These are phyloP conservation scores for Geranium brycei DNA, from an alignment of 345 rosid genomes.

Conservation along the genomic window DNA sequence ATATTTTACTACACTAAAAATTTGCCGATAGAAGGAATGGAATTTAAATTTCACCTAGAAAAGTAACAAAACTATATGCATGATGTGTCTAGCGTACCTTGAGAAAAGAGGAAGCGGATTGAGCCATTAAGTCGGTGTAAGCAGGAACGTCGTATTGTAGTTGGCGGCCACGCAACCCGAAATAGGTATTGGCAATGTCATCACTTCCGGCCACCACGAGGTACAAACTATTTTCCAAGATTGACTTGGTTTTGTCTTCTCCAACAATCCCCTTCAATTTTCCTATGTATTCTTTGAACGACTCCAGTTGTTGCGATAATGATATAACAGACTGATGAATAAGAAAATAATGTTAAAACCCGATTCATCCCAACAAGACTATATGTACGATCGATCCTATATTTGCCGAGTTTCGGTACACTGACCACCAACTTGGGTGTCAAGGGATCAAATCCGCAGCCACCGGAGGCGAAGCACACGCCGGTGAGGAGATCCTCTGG, in stretches of 20 bases:
- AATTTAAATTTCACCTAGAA: too few relatives aligned
- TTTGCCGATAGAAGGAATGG: too few relatives aligned
- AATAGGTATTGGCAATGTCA: constrained; percentile 40
- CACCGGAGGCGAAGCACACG: constrained; percentile 71
- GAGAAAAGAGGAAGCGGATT: constrained; percentile 19
- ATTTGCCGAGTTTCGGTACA: too few relatives aligned
- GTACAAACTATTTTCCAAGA: constrained; percentile 19
- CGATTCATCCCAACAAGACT: too few relatives aligned
- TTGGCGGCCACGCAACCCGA: constrained; percentile 14
- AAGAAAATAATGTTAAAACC: too few relatives aligned
- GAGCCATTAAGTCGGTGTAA: constrained; percentile 24
- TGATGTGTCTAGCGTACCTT: constrained; percentile 19
- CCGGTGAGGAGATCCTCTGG: constrained; percentile 54
- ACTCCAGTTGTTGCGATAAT: constrained; percentile 16
- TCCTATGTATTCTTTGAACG: constrained; percentile 28
- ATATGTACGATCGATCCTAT: too few relatives aligned
- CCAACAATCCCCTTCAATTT: constrained; percentile 29
- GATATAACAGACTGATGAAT: not conserved
- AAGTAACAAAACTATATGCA: too few relatives aligned
- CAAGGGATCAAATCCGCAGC: constrained; percentile 56
- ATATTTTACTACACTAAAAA: too few relatives aligned
- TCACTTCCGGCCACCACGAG: constrained; percentile 38
- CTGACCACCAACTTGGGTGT: constrained; percentile 43
- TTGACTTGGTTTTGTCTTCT: constrained; percentile 17
- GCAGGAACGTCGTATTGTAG: constrained; percentile 22